Base-by-base conservation (phyloP, 805 yeast genomes). In the Hanseniaspora lindneri region DNA sequence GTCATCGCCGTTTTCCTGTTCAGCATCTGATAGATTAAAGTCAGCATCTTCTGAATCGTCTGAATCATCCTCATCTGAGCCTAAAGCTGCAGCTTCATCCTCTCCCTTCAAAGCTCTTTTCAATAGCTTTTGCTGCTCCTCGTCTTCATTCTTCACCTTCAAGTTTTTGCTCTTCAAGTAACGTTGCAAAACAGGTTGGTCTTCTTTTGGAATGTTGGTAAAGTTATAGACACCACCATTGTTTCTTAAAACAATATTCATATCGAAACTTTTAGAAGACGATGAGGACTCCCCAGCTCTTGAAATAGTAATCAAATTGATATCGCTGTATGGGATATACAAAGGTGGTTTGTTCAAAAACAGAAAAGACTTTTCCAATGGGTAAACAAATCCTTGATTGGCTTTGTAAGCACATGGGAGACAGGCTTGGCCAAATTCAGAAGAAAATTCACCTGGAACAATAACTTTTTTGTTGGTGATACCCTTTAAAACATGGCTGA, bases 321-420 rank as follows among this genome's bases (percentile, higher is more conserved):
- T 76, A 57, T 92, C 97, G 0, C 83, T 69, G 63, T 77, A 83
- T 50, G 96, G 95, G 54, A 92, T 83, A 63, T 83, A 83, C 35
- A 92, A 77, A 0, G 96, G 87, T 39, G 98, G 96, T 63, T 92
- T 92, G 21, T 96, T 87, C 41, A 89, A 80, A 61, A 92, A 89
- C 53, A 92, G 67, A 60, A 92, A 76, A 49, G 95, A 83, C 65
- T 85, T 83, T 55, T 92, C 98, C 51, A 92, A 73, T n/a, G 94
- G 86, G 64, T 84, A 92, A 52, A 92, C 67, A 57, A 87, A 83
- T 25, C 98, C 97, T 68, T 92, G 97, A 44, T 84, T 82, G 0
- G 97, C 97, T 65, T 89, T 92, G 56, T 85, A 75, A 6, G 96
- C 85, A 66, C 97, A 89, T 19, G 86, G 74, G 25, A 92, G 82